Evolutionary conservation across 78 protist species (phyloP), one percentile per base, ranked within the genome.

Genomic region (Dictyostelium purpureum): DNA sequence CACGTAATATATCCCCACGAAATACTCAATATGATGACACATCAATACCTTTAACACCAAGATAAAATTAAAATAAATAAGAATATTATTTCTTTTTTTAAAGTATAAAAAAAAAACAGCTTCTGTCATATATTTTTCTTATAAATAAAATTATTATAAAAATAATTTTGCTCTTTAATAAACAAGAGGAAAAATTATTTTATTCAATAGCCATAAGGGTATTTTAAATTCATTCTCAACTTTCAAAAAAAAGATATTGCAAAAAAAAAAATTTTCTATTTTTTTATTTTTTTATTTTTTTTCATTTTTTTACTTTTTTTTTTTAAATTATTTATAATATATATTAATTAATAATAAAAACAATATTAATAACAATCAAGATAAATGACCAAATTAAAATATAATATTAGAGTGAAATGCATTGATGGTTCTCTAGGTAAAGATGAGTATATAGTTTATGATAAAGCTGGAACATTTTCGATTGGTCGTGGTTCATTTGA

Each of bases 401-500:
- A 31, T 1, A 28, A 16, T 63, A 6, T 63, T 33, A 63, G 18
- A 12, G 6, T 63, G 26, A 63, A 63, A 63, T 63, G 79, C 33
- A 12, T 51, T 47, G 79, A 71, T 28, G 61, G 33, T 28, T 26
- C 59, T 26, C 45, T 71, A n/a, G 71, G 52, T 63, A 56, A 56
- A 56, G 65, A 56, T 24, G 7, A 40, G 35, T 7, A 33, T 40
- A 38, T 40, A 2, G 3, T 69, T 1, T 38, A 40, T 21, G 14
- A n/a, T 21, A n/a, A 69, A 21, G 9, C 40, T 69, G 76, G 76
- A 18, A n/a, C 24, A n/a, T n/a, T 21, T n/a, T 37, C 21, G 2
- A 54, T 85, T 18, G 92, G 92, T 33, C 71, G 92, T 59, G 82
- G 80, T 14, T 26, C 70, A 14, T 42, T 85, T 31, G 76, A 45